A percentile compares a stretch with the other conserved stretches of the same genome.
Evolutionary conservation across 2,329 filamentous ascomycete species (phyloP).

Genomic region (Diaporthe capsici): DNA sequence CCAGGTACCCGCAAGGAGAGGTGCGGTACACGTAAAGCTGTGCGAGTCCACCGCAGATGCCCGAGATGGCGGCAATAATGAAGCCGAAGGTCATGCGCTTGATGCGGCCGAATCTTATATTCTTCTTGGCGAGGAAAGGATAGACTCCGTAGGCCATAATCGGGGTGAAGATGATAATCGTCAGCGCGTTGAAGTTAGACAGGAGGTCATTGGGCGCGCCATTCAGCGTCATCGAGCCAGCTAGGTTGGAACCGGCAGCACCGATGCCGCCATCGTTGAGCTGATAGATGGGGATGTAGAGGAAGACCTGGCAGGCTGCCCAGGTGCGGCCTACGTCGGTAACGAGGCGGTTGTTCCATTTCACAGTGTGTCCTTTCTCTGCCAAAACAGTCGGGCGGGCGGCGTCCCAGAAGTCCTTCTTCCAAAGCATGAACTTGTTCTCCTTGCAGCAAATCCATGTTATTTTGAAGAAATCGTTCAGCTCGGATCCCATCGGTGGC

Average conservation of each 20-base stretch:
- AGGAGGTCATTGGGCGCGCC: conserved; percentile 73
- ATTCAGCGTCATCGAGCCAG: conserved; percentile 58
- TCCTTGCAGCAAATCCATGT: conserved; percentile 67
- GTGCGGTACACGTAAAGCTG: conserved; percentile 72
- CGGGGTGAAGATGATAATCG: conserved; percentile 70
- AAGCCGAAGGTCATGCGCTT: conserved; percentile 71
- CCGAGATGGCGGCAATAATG: conserved; percentile 51
- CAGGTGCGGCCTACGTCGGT: conserved; percentile 72
- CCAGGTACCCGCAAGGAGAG: conserved; percentile 65
- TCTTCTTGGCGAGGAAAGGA: conserved; percentile 64
- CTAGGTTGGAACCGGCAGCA: conserved; percentile 53
- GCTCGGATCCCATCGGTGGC: conserved; percentile 75
- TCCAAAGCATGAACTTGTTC: conserved; percentile 65
- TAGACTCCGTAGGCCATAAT: conserved; percentile 70
- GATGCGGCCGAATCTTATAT: conserved; percentile 71
- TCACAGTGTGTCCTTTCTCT: conserved; percentile 63
- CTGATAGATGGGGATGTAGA: conserved; percentile 57
- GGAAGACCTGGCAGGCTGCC: conserved; percentile 56
- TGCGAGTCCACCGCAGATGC: conserved; percentile 65
- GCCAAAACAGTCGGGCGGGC: conserved; percentile 69
- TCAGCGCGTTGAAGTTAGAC: conserved; percentile 70
- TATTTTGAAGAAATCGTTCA: conserved; percentile 71
- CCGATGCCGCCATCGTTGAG: conserved; percentile 58
- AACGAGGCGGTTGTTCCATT: conserved; percentile 76
- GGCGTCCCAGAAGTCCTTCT: conserved; percentile 70